These are phyloP conservation scores for Setomelanomma holmii DNA, from an alignment of 2,329 filamentous ascomycete species.

Conservation along the genomic window DNA sequence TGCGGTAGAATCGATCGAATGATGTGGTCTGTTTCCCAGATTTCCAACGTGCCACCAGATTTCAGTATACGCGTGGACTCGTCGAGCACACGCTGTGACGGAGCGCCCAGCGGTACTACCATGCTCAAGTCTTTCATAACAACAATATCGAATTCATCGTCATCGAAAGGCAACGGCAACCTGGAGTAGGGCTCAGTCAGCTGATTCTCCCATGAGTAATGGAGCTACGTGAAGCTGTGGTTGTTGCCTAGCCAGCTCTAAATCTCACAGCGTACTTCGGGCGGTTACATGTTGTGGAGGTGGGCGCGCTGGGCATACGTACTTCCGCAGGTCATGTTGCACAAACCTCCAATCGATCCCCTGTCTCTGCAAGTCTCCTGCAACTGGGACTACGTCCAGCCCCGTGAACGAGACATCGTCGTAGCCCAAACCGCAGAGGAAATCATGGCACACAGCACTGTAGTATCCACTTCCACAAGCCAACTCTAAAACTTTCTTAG, in stretches of 20 bases:
- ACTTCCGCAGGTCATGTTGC: conserved; percentile 80
- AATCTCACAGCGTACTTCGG: too few species aligned
- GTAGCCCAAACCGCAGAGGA: conserved; percentile 73
- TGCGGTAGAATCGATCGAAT: conserved; percentile 85
- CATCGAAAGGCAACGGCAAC: conserved; percentile 76
- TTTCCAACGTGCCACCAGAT: conserved; percentile 79
- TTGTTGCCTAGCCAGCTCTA: too few species aligned
- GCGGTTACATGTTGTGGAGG: too few species aligned
- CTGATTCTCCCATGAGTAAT: neutral
- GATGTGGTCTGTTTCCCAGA: conserved; percentile 88
- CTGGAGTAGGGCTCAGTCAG: neutral
- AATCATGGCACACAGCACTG: conserved; percentile 86
- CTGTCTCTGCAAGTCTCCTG: conserved; percentile 68
- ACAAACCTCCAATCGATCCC: conserved; percentile 90
- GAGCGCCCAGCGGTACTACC: conserved; percentile 63
- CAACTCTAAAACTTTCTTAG: conserved; percentile 77
- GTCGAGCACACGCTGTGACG: conserved; percentile 66
- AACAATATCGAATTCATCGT: conserved; percentile 84
- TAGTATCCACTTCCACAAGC: conserved; percentile 89
- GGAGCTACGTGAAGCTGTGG: too few species aligned
- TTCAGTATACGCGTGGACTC: conserved; percentile 80
- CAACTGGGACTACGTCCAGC: conserved; percentile 78
- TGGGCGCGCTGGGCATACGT: neutral
- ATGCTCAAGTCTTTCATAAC: conserved; percentile 86
- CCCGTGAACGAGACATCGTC: conserved; percentile 79